Evolutionary conservation across 257 asterid genomes (phyloP).

Genomic region (Forsythia viridissima): DNA sequence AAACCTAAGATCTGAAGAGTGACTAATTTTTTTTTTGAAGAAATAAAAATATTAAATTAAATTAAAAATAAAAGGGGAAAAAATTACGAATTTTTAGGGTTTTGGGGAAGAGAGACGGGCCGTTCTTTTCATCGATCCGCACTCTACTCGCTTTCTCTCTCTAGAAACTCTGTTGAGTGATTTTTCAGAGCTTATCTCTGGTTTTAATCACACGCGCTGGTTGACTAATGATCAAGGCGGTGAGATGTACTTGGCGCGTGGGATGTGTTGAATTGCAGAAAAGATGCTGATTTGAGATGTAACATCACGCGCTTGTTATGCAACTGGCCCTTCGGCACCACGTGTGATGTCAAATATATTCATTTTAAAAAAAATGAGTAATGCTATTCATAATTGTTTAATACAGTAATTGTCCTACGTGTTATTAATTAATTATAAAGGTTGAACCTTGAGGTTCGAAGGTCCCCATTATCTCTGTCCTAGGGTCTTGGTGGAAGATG

Average conservation of each 20-base stretch:
- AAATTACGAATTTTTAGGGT: constrained; percentile 38
- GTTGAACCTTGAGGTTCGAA: too few species aligned
- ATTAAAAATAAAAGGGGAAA: neutral
- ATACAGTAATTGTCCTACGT: too few species aligned
- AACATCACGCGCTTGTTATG: constrained; percentile 1
- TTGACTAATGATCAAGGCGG: constrained; percentile 32
- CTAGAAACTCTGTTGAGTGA: constrained; percentile 25
- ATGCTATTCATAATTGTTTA: too few species aligned
- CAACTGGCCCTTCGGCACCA: constrained; percentile 2
- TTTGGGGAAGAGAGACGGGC: constrained; percentile 33
- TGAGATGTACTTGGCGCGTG: constrained; percentile 19
- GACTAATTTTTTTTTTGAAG: constrained; percentile 10
- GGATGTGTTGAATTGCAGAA: constrained; percentile 5
- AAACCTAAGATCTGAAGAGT: constrained; percentile 8
- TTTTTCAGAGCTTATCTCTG: constrained; percentile 13
- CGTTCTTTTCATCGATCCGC: constrained; percentile 45
- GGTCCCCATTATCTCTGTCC: too few species aligned
- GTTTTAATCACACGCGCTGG: constrained; percentile 43
- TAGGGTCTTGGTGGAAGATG: too few species aligned
- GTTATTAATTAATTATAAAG: too few species aligned
- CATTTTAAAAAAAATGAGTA: too few species aligned
- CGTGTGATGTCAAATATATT: constrained; percentile 10
- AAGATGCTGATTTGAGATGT: neutral
- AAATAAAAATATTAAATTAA: neutral
- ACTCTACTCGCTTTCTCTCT: constrained; percentile 45